Base-by-base conservation (phyloP, 768 basidiomycete species). In the Xerocomellus amylosporus region DNA sequence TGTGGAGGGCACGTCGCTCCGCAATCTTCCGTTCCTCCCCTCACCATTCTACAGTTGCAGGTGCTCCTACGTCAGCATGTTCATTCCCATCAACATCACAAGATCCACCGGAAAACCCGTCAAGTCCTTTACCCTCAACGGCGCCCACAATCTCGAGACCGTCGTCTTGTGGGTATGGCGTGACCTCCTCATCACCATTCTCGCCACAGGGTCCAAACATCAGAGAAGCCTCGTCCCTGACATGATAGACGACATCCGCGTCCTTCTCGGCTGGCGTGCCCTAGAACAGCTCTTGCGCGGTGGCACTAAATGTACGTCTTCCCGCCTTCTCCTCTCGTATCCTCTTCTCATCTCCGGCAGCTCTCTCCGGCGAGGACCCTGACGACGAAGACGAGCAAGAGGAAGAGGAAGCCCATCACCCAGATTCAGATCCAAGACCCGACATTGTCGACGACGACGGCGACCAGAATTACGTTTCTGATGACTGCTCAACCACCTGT, bases 91-190 rank as follows among this genome's bases (percentile, higher is more conserved):
- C 49, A 61, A 64, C 10, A 76, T 87, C 52, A 78, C 60, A n/a
- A 52, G 68, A 45, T 75, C 73, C 46, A 73, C 69, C 12, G 77
- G 78, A 14, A 77, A 74, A 34, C 39, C 72, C 22, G 63, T 85
- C 60, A 84, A 79, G 58, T 70, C 73, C 0, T 84, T 85, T 51
- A 63, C 66, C 20, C 64, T 85, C 20, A 66, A 67, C 4, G 84
- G 84, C 4, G 77, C 77, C 1, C 74, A 76, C 30, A 73, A 73
- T 22, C 70, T 85, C 19, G 73, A 78, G 26, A 70, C 68, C 14
- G 72, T 79, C 38, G 54, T 81, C 7, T 66, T 85, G 17, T 87
- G 84, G 83, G 79, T 87, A 49, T 87, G 86, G 86, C 77, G 86
- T 7, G 87, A 88, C 55, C 73, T 87, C 19, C 81, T 87, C 56